Percentiles rank a stretch among this genome's conserved stretches.
Evolutionary conservation across 2,329 filamentous ascomycete species (phyloP).

Genomic region (Furcasterigmium furcatum): DNA sequence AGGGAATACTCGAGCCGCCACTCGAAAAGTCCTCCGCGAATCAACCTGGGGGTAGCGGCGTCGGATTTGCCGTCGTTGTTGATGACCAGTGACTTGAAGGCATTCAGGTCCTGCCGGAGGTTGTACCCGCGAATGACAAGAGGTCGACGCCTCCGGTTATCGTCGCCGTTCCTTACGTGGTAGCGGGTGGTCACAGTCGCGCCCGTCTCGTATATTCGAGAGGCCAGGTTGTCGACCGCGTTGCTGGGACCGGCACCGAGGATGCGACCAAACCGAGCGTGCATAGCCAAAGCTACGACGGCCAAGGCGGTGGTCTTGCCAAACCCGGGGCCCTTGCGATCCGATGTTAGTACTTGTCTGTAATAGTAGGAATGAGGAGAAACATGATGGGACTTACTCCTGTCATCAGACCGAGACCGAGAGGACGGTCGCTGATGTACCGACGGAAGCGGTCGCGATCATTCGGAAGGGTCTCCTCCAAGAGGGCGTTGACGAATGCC

Average conservation of each 20-base stretch:
- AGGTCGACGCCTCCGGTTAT: neutral
- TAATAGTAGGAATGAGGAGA: neutral
- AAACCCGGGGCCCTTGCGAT: conserved; percentile 9
- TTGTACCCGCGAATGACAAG: conserved; percentile 7
- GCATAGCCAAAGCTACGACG: conserved; percentile 5
- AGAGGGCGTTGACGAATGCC: neutral
- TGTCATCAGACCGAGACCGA: neutral
- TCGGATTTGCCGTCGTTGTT: neutral
- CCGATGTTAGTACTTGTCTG: neutral
- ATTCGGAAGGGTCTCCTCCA: neutral
- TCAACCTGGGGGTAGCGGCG: neutral
- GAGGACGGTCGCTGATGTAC: neutral
- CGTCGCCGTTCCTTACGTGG: neutral
- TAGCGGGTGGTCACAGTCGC: neutral
- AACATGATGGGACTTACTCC: neutral
- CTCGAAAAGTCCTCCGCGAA: neutral
- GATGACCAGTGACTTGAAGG: conserved; percentile 6
- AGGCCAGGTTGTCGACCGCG: conserved; percentile 13
- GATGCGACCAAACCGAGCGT: conserved; percentile 4
- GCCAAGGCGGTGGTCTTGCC: conserved; percentile 10
- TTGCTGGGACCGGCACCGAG: conserved; percentile 11
- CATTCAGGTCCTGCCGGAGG: neutral
- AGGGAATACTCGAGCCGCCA: conserved; percentile 6
- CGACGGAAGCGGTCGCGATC: neutral
- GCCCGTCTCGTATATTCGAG: neutral